Percentiles rank a stretch among this genome's conserved stretches.
These are phyloP conservation scores for Sicyos edulis DNA, from an alignment of 306 rosid genomes.

Conservation along the genomic window DNA sequence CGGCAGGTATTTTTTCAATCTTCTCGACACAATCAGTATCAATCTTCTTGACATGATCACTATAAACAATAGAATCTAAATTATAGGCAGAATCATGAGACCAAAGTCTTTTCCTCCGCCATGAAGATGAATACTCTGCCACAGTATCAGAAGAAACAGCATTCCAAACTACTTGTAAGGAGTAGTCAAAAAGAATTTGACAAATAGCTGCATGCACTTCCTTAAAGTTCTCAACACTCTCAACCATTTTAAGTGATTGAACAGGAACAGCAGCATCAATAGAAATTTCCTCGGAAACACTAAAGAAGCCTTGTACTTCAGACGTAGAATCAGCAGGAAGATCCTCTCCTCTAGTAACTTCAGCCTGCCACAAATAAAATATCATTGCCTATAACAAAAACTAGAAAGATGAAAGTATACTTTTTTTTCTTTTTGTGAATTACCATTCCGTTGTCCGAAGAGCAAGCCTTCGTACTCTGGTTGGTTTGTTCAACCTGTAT, in stretches of 20 bases:
- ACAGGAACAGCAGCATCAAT: conserved; percentile 24
- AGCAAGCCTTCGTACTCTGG: too few species aligned
- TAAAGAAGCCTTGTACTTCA: too few species aligned
- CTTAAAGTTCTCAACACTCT: conserved; percentile 71
- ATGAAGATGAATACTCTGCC: conserved; percentile 44
- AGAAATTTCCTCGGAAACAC: conserved; percentile 26
- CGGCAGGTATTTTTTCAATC: conserved; percentile 22
- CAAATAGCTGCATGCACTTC: conserved; percentile 61
- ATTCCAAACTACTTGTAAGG: conserved; percentile 85
- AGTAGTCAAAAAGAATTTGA: conserved; percentile 51
- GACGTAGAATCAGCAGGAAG: too few species aligned
- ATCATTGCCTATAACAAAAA: too few species aligned
- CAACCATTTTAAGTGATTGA: conserved; percentile 30
- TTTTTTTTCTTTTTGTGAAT: too few species aligned
- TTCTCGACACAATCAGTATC: neutral
- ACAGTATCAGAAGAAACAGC: conserved; percentile 71
- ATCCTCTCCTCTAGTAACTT: too few species aligned
- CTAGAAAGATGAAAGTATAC: too few species aligned
- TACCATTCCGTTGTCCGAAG: too few species aligned
- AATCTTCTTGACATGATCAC: conserved; percentile 31
- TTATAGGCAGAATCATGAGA: conserved; percentile 32
- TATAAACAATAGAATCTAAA: conserved; percentile 28
- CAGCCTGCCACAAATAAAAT: too few species aligned
- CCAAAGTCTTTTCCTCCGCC: conserved; percentile 79
- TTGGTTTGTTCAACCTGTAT: too few species aligned